Percentiles rank a stretch among this genome's conserved stretches.
Conservation (phyloP, 23 red algal species). For the Gracilariopsis chorda region DNA sequence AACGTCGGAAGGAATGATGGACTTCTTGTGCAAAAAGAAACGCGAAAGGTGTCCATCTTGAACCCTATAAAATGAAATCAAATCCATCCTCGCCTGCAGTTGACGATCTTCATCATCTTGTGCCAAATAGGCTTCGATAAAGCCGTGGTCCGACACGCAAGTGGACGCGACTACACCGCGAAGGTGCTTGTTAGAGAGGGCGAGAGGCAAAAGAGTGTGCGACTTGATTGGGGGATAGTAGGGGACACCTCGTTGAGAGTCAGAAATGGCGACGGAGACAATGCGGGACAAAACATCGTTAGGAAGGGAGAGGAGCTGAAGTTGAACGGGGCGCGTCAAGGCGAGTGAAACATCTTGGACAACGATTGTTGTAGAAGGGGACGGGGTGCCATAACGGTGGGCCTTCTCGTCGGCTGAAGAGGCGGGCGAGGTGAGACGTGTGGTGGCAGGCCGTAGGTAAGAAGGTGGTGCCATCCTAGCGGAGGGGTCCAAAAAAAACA, state of each 20-base stretch:
- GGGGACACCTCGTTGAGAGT: background rate
- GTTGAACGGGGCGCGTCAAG: background rate
- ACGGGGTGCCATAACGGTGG: background rate
- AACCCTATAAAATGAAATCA: background rate
- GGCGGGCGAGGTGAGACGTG: too few relatives aligned
- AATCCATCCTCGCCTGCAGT: background rate
- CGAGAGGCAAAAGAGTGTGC: background rate
- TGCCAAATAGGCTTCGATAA: background rate
- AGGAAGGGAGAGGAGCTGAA: background rate
- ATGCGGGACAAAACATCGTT: background rate
- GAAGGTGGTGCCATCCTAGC: too few relatives aligned
- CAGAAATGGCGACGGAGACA: background rate
- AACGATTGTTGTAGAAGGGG: background rate
- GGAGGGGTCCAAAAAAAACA: too few relatives aligned
- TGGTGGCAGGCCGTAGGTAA: too few relatives aligned
- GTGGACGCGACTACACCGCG: background rate
- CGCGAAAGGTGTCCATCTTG: background rate
- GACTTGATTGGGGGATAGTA: conserved; percentile 1
- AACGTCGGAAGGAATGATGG: background rate
- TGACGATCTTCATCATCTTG: background rate
- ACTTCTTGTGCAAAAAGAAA: background rate
- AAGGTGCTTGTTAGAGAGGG: background rate
- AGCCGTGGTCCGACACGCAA: background rate
- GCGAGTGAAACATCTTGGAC: background rate
- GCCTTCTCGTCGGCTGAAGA: too few relatives aligned